Base-by-base conservation (phyloP, 805 yeast species). In the Cyberlindnera euphorbiiphila region DNA sequence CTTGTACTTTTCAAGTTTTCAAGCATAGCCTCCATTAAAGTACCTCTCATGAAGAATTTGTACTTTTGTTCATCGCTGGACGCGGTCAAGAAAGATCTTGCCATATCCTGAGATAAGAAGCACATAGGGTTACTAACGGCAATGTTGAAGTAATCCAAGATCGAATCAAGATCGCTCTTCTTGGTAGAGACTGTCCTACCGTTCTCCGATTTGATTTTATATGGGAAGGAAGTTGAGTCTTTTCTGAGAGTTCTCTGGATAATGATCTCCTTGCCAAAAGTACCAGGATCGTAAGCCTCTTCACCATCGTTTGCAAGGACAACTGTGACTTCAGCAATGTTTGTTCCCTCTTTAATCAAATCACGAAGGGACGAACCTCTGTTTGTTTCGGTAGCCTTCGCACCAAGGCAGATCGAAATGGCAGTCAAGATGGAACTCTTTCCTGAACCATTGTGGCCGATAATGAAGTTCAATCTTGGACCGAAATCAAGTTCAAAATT, bases 371-470 rank as follows among this genome's bases (percentile, higher is more conserved):
- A 73, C 12, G 76, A 65, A 6, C 95, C 97, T 58, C 99, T 74
- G 53, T 82, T 85, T 0, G 98, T 91, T 34, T 79, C 86, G 15
- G 79, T 68, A 1, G 97, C 96, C 50, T 81, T 82, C 2, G 94
- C 93, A 15, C 97, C 97, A 2, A 91, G 61, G 2, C 95, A 91
- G 5, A 87, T 81, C 7, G 89, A 78, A 2, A 89, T 77, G 1
- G 95, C 96, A 0, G 96, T 87, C 41, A 89, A 63, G 14, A 89
- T 72, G 1, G 97, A 95, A 55, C 86, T 76, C 55, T 89, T 89
- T 21, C 98, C 98, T 25, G 89, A 78, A 3, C 98, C 98, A 54
- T 89, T 89, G 39, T 82, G 70, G 15, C 98, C 98, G 26, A 85
- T 81, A 39, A 89, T 85, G 54, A 89, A 84, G 57, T 89, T 89